A percentile compares a stretch with the other conserved stretches of the same genome.
Conservation (phyloP, 345 rosid species). For the Chamaenerion angustifolium region DNA sequence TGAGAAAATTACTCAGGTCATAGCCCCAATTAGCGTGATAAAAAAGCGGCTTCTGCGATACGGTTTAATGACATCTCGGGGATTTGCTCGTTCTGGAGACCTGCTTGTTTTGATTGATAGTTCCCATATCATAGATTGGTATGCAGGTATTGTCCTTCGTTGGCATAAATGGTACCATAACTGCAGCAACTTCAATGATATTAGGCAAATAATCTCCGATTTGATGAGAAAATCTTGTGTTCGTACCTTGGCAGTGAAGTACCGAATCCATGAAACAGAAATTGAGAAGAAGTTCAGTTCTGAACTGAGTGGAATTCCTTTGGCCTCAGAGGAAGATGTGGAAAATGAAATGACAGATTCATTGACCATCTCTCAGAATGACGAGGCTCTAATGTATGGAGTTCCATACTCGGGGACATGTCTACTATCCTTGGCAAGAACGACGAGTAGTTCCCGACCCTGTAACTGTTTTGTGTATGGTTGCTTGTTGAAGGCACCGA, state of each 20-base stretch:
- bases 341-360: constrained; percentile 21
- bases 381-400: constrained; percentile 58
- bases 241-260: constrained; percentile 74
- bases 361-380: constrained; percentile 22
- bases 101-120: constrained; percentile 57
- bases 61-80: constrained; percentile 50
- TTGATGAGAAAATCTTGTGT: constrained; percentile 65
- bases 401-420: constrained; percentile 49
- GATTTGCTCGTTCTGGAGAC: constrained; percentile 35
- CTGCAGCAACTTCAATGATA: constrained; percentile 53
- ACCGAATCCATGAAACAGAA: constrained; percentile 48
- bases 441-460: constrained; percentile 53
- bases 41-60: constrained; percentile 58
- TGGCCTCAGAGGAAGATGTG: constrained; percentile 26
- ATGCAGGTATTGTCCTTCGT: constrained; percentile 51
- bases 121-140: constrained; percentile 68
- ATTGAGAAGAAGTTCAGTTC: constrained; percentile 61
- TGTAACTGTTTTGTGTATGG: constrained; percentile 70
- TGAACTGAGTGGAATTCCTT: constrained; percentile 48
- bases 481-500: constrained; percentile 51
- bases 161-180: constrained; percentile 61
- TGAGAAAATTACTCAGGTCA: constrained; percentile 28
- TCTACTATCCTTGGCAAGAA: constrained; percentile 56
- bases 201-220: constrained; percentile 38
- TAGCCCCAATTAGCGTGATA: constrained; percentile 58